phyloP scores from a whole-genome alignment of 2,329 filamentous ascomycete species.

The Alternaria arborescens region DNA sequence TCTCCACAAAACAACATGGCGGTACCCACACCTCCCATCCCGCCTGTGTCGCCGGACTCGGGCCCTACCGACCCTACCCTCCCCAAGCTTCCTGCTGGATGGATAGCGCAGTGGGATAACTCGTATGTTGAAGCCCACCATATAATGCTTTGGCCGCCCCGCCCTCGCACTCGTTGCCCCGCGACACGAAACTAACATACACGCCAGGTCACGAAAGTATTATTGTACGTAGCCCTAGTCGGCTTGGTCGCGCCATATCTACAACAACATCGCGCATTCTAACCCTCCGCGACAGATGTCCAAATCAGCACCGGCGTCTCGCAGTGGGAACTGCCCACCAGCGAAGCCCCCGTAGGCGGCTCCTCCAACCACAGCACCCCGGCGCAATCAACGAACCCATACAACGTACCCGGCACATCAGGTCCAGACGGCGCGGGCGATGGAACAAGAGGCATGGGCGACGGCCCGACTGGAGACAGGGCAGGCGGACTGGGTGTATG shows the following conservation, averaged over 20 bases:
- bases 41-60: conserved; percentile 50
- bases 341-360: conserved; percentile 69
- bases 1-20: conserved; percentile 36
- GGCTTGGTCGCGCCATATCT: background rate
- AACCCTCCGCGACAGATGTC: conserved; percentile 55
- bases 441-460: conserved; percentile 58
- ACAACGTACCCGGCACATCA: conserved; percentile 57
- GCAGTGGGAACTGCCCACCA: conserved; percentile 77
- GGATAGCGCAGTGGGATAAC: conserved; percentile 54
- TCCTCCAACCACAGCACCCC: conserved; percentile 60
- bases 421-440: conserved; percentile 47
- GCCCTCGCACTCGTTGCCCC: conserved; percentile 23
- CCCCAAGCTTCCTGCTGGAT: conserved; percentile 50
- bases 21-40: conserved; percentile 48
- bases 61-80: conserved; percentile 51
- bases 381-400: conserved; percentile 65
- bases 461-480: conserved; percentile 64
- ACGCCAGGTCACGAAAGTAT: conserved; percentile 49
- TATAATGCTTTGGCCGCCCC: conserved; percentile 17
- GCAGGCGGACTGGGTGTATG: conserved; percentile 70
- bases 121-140: conserved; percentile 33
- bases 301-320: conserved; percentile 75
- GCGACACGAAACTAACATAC: conserved; percentile 34
- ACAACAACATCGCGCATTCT: background rate
- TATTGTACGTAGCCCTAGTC: conserved; percentile 43